Evolutionary conservation across 2,329 filamentous ascomycete species (phyloP), one percentile per base, ranked within the genome.

Genomic region (Colletotrichum tropicicola): DNA sequence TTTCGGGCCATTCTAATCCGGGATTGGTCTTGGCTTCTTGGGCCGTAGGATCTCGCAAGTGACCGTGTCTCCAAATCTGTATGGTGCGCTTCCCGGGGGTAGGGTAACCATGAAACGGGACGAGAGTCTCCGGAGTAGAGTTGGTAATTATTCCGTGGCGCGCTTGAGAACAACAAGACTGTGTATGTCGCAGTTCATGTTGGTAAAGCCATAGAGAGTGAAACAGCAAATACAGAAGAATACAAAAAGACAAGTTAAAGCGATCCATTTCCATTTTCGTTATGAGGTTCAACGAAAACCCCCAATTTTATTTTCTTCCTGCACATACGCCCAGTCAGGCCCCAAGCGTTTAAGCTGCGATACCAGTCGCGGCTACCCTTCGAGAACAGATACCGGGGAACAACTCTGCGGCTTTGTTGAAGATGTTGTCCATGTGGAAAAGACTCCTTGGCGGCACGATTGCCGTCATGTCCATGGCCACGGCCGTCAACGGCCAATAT

Each of bases 361-460:
- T 15, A 19, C 9, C 49, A 41, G 49, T 51, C 27, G 5, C 3
- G 19, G 5, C 25, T 4, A 7, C 8, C 5, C 1, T 7, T n/a
- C 5, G 35, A 8, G 1, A 44, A 6, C 21, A 3, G 15, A 28
- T 13, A 32, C n/a, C n/a, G n/a, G n/a, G n/a, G 17, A 52, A 10
- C 30, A n/a, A 44, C 21, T 21, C n/a, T 25, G 1, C 25, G 10
- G 32, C 6, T 52, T 10, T 25, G 8, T n/a, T 9, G n/a, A 47
- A 37, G 35, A 66, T 64, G 69, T 45, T 68, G 23, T 58, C 19
- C n/a, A 58, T 70, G 51, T 70, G 67, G 47, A 71, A 70, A 47
- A 28, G 69, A 6, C 49, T 68, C n/a, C 44, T 74, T 43, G 65
- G 57, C 44, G 66, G 72, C 45, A 49, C 71, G 23, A 51, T 73